Conservation (phyloP, 257 asterid genomes). For the Striga asiatica region DNA sequence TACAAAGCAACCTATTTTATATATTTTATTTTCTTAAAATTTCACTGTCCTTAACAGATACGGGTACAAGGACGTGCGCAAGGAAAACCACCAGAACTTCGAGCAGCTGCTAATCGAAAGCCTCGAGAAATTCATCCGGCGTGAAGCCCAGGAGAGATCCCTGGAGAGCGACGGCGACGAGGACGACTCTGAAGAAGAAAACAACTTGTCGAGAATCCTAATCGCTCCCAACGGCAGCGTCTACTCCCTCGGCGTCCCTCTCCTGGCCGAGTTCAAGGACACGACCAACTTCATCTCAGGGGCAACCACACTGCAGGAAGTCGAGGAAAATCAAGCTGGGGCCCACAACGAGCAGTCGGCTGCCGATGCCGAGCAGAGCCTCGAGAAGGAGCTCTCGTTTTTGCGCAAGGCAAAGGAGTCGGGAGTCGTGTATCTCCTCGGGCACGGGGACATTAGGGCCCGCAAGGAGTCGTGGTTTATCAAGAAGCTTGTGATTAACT, state of each 20-base stretch:
- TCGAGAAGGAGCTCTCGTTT: slow-evolving; percentile 85
- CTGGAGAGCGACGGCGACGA: slow-evolving; percentile 78
- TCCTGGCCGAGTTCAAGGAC: slow-evolving; percentile 58
- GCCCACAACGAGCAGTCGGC: slow-evolving; percentile 19
- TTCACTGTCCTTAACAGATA: slow-evolving; percentile 43
- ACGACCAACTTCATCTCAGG: slow-evolving; percentile 32
- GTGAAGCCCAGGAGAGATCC: slow-evolving; percentile 93
- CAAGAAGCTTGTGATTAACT: slow-evolving; percentile 82
- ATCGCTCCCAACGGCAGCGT: slow-evolving; percentile 91
- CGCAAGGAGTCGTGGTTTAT: slow-evolving; percentile 90
- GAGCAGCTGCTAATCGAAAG: slow-evolving; percentile 93
- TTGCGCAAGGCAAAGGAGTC: slow-evolving; percentile 72
- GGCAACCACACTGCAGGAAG: slow-evolving; percentile 40
- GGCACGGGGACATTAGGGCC: slow-evolving; percentile 85
- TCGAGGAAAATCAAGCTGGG: too few relatives aligned
- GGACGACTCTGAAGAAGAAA: slow-evolving; percentile 52
- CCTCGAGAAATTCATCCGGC: slow-evolving; percentile 81
- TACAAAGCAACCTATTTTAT: too few relatives aligned
- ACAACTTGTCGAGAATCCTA: slow-evolving; percentile 52
- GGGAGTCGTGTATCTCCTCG: slow-evolving; percentile 89
- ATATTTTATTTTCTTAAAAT: neutral
- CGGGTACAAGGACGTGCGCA: slow-evolving; percentile 95
- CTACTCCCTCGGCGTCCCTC: slow-evolving; percentile 80
- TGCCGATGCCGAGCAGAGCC: slow-evolving; percentile 60
- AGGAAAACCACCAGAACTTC: slow-evolving; percentile 82